phyloP scores from a whole-genome alignment of 148 eudicot species.

The Cornus kousa region DNA sequence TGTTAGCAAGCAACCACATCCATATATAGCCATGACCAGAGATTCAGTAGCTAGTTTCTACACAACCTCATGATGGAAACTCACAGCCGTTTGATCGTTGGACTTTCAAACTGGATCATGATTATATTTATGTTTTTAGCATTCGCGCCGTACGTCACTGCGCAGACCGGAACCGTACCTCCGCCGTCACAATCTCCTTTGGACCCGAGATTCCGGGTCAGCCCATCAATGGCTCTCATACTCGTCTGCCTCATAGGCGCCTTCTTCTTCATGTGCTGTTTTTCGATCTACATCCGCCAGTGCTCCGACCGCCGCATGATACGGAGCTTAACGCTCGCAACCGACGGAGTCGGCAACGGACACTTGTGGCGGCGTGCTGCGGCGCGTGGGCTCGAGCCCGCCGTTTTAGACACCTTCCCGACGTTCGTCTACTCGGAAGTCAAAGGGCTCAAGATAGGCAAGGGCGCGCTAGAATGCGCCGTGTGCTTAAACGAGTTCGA shows the following conservation, averaged over 20 bases:
- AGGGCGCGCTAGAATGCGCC: slow-evolving; percentile 42
- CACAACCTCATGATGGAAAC: background rate
- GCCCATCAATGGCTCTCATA: slow-evolving; percentile 26
- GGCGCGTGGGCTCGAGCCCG: slow-evolving; percentile 33
- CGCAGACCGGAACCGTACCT: background rate
- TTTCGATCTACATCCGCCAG: slow-evolving; percentile 33
- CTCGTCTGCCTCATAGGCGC: slow-evolving; percentile 28
- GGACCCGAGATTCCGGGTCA: background rate
- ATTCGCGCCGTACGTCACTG: background rate
- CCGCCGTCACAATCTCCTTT: slow-evolving; percentile 2
- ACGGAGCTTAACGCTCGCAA: background rate
- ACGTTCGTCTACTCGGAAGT: slow-evolving; percentile 43
- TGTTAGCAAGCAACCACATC: background rate
- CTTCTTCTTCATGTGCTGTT: slow-evolving; percentile 29
- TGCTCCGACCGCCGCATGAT: slow-evolving; percentile 16
- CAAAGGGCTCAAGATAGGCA: slow-evolving; percentile 34
- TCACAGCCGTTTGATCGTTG: background rate
- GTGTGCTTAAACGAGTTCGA: slow-evolving; percentile 50
- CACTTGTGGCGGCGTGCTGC: background rate
- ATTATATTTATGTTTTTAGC: background rate
- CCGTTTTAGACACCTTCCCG: slow-evolving; percentile 36
- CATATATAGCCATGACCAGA: background rate
- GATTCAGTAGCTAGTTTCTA: background rate
- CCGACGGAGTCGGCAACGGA: background rate
- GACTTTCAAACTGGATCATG: background rate